Base-by-base conservation (phyloP, 176 grass and related monocot species). In the Aegilops longissima region DNA sequence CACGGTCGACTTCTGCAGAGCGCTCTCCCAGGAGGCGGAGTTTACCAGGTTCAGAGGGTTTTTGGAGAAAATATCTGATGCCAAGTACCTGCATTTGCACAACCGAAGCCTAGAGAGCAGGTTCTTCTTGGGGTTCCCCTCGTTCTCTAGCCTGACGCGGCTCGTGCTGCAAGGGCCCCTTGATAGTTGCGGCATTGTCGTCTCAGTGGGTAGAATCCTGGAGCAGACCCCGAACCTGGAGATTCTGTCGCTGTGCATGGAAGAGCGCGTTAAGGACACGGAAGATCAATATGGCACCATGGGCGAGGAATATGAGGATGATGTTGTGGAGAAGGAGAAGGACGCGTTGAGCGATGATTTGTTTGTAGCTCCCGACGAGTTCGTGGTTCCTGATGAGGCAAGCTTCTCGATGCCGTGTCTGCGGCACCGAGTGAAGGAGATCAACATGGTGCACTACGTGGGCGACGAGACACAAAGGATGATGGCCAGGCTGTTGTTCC, bases 401-500 rank as follows among this genome's bases (percentile, higher is more conserved):
- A 31, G 73, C 73, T 76, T 54, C 6, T 13, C 20, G 30, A 5
- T 36, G 0, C 1, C 44, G 5, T 70, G 80, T 45, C 33, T 82
- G 65, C 18, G 21, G 70, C 70, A 72, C 39, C 70, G 70, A 24
- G 2, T 72, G 70, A 72, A 72, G 36, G 70, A 72, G 70, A 72
- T 72, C 70, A 72, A 72, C 70, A 72, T 72, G 70, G 70, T 72
- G 70, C 35, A 72, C 36, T 72, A 72, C 10, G 10, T 23, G 4
- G 36, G 70, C 2, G 18, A 12, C 10, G 36, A 42, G 10, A n/a
- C 10, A n/a, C 36, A 72, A 0, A 72, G 21, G 36, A n/a, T 72
- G 36, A 42, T 72, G 70, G 70, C 70, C 20, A 72, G 70, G 20
- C 36, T 72, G 9, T 42, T 72, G 70, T 40, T 72, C 36, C 6